Conservation (phyloP, 768 basidiomycete genomes). For the Boletus bicolor region DNA sequence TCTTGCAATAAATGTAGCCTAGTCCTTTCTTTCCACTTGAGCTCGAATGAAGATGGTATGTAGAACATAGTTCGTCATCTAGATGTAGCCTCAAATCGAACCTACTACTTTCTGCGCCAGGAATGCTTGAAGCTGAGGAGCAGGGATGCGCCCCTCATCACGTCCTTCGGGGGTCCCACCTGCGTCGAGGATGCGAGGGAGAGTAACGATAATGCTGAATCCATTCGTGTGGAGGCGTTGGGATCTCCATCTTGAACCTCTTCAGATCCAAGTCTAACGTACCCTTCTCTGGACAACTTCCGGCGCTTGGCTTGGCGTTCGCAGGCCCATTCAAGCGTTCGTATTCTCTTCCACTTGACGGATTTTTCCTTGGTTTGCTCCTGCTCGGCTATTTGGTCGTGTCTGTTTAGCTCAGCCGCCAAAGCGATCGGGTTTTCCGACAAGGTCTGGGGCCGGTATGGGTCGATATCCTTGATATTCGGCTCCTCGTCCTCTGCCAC, state of each 20-base stretch:
- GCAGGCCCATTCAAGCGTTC: slow-evolving; percentile 46
- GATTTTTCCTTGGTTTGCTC: slow-evolving; percentile 10
- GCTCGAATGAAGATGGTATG: slow-evolving; percentile 23
- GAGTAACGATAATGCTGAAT: slow-evolving; percentile 30
- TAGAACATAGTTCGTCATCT: slow-evolving; percentile 17
- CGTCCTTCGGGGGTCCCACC: slow-evolving; percentile 15
- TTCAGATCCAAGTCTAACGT: slow-evolving; percentile 16
- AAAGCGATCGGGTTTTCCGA: not conserved
- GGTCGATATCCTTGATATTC: slow-evolving; percentile 1
- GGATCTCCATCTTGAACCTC: slow-evolving; percentile 14
- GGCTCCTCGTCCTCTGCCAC: not conserved
- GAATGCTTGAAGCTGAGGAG: slow-evolving; percentile 31
- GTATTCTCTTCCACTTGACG: slow-evolving; percentile 21
- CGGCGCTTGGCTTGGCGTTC: slow-evolving; percentile 38
- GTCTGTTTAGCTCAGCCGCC: not conserved
- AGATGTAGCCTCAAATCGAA: slow-evolving; percentile 19
- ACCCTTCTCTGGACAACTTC: slow-evolving; percentile 22
- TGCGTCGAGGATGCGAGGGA: slow-evolving; percentile 23
- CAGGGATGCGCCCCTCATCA: slow-evolving; percentile 28
- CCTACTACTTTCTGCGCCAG: slow-evolving; percentile 24
- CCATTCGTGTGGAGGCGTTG: slow-evolving; percentile 10
- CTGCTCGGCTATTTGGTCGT: not conserved
- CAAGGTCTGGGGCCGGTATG: not conserved
- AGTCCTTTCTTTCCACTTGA: slow-evolving; percentile 17
- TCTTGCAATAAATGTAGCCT: slow-evolving; percentile 30